Base-by-base conservation (phyloP, 2,329 filamentous ascomycete species). In the Microcyclospora tardicrescens region DNA sequence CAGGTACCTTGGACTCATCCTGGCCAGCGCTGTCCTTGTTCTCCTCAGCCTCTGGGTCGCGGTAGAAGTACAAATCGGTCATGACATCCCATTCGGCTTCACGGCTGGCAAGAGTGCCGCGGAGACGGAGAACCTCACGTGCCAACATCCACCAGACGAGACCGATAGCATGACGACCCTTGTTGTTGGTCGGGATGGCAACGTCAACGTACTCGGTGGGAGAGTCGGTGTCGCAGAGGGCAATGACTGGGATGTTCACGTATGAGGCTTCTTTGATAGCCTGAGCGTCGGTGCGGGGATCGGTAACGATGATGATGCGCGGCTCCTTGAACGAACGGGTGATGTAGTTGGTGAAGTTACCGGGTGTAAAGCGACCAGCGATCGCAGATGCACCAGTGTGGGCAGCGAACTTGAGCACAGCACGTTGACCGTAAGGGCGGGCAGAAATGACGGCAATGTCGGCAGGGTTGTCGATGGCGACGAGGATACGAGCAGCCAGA, bases 281-380 rank as follows among this genome's bases (percentile, higher is more conserved):
- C 80, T 98, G 91, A 66, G 91, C 85, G 63, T 98, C 91, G 75
- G 93, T 98, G 72, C 93, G 89, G 61, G 91, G 91, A 70, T 98
- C 91, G 72, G 91, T 98, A 63, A 98, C 91, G 67, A 98, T 80
- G 71, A 98, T 96, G 64, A 98, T 78, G 69, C 93, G 93, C 65
- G 91, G 91, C 77, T 98, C 91, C 81, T 95, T 95, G 86, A 98
- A 98, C 53, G 91, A 96, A 64, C 91, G 89, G 70, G 93, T 98
- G 82, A 98, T 98, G 83, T 98, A 98, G 81, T 98, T 98, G 78
- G 91, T 98, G 82, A 98, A 98, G 71, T 89, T 94, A 84, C 91
- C 91, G 67, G 91, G 91, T 65, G 91, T 98, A 83, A 98, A 98
- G 68, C 91, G 91, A 74, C 91, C 91, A 62, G 91, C 93, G 63